Evolutionary conservation across 1,139 yeast species (phyloP), one percentile per base, ranked within the genome.

Genomic region (Groenewaldozyma sp.): DNA sequence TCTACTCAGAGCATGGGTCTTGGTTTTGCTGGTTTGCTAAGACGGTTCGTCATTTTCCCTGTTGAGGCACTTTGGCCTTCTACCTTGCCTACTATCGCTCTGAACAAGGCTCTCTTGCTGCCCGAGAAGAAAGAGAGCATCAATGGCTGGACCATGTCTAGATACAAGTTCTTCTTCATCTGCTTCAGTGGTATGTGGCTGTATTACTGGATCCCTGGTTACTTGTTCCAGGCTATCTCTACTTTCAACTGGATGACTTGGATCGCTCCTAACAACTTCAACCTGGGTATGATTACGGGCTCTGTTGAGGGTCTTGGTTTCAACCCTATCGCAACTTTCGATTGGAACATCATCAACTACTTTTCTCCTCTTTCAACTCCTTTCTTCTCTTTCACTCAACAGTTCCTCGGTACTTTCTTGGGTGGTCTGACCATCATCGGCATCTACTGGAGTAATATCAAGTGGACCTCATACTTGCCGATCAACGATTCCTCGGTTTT

Each of bases 201-300:
- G 11, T 76, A 71, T 58, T 70, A 64, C 51, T 77, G 81, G 80
- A 35, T 77, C 17, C 82, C 83, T 11, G 62, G 65, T 38, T 74
- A 65, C 45, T 45, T 75, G 4, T 71, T 74, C 52, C 56, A 58
- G 36, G 76, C 76, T 1, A 53, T 76, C 6, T 65, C 73, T 3
- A 59, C 60, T 9, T 76, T 76, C 59, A 74, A 72, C 54, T 76
- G 82, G 81, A 69, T 71, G 54, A 68, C 77, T 3, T 77, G 82
- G 83, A 73, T 76, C 38, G 60, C 67, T 3, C 82, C 81, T 14
- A 50, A 67, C 28, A 76, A 74, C 53, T 63, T 70, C 47, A 68
- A 70, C 44, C 57, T 78, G 34, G 79, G 77, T 3, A 60, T 63
- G 10, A 61, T 78, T 33, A 73, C 78, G 2, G 84, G 84, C 2